These are phyloP conservation scores for Acorus calamus DNA, from an alignment of 106 monocot species.

Conservation along the genomic window DNA sequence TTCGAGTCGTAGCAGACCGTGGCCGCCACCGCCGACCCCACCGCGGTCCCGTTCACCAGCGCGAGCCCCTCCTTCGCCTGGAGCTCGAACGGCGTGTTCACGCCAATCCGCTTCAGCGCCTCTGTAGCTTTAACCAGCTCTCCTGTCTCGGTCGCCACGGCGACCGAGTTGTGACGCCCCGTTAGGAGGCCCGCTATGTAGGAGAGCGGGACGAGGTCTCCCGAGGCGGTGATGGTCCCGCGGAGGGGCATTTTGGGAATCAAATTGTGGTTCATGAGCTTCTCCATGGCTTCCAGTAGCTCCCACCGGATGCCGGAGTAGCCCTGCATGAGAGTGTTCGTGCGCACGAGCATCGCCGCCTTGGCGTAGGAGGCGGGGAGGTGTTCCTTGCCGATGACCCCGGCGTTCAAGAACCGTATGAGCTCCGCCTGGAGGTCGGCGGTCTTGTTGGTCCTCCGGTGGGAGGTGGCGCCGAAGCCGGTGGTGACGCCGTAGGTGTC, in stretches of 20 bases:
- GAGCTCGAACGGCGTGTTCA: no score
- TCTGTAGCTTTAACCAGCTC: constrained; percentile 13
- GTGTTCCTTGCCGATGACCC: neutral
- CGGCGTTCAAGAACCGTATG: constrained; percentile 5
- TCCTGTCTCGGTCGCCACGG: constrained; percentile 10
- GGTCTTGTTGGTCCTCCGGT: constrained; percentile 15
- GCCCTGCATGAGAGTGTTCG: constrained; percentile 21
- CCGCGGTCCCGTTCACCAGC: no score
- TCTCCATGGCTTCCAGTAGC: constrained; percentile 36
- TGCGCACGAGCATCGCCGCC: constrained; percentile 8
- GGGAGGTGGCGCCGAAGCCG: constrained; percentile 64
- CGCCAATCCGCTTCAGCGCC: constrained; percentile 13
- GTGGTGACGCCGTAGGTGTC: constrained; percentile 59
- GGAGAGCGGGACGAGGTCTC: constrained; percentile 44
- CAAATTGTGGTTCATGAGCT: constrained; percentile 31
- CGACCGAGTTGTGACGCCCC: constrained; percentile 22
- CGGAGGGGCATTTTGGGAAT: constrained; percentile 35
- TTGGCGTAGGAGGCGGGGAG: neutral
- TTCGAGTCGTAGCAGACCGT: no score
- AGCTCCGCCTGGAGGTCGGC: neutral
- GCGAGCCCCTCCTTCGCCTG: no score
- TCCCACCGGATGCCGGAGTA: constrained; percentile 54
- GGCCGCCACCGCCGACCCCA: no score
- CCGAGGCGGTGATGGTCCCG: constrained; percentile 43
- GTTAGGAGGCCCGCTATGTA: constrained; percentile 46